Evolutionary conservation across 768 basidiomycete genomes (phyloP).

Genomic region (Leucosporidium creatinivorum): DNA sequence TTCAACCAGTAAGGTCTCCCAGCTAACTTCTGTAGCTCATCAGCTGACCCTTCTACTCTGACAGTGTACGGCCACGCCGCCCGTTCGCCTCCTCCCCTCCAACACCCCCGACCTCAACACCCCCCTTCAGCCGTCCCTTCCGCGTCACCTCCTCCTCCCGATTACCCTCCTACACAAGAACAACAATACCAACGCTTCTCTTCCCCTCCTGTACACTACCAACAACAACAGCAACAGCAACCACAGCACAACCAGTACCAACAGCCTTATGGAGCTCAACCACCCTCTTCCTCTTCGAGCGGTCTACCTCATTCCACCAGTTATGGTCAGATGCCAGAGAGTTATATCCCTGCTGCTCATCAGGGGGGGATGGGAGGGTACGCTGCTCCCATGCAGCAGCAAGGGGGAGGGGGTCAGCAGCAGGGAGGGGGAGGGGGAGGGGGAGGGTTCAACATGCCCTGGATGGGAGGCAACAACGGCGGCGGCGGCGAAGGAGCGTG

Average conservation of each 20-base stretch:
- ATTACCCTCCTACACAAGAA: conserved; percentile 27
- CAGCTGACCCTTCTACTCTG: background rate
- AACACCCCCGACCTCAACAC: conserved; percentile 81
- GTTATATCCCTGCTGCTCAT: conserved; percentile 19
- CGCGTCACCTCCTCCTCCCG: conserved; percentile 53
- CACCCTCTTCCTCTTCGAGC: conserved; percentile 19
- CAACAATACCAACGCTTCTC: conserved; percentile 34
- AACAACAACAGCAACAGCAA: conserved; percentile 32
- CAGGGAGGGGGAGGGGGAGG: background rate
- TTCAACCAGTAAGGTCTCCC: too few species aligned
- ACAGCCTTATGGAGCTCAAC: conserved; percentile 21
- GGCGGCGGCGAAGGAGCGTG: conserved; percentile 41
- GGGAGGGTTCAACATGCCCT: background rate
- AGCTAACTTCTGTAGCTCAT: too few species aligned
- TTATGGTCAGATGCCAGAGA: conserved; percentile 10
- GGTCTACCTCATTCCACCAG: conserved; percentile 32
- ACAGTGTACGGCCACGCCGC: conserved; percentile 20
- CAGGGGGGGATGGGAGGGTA: background rate
- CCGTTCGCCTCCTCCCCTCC: conserved; percentile 55
- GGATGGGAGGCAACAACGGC: conserved; percentile 30
- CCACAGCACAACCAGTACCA: conserved; percentile 43
- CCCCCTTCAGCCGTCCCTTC: conserved; percentile 67
- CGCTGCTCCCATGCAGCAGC: conserved; percentile 1
- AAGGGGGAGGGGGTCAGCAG: conserved; percentile 21
- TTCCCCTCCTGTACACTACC: conserved; percentile 28